Base-by-base conservation (phyloP, 257 asterid genomes). In the Cynanchum wilfordii region DNA sequence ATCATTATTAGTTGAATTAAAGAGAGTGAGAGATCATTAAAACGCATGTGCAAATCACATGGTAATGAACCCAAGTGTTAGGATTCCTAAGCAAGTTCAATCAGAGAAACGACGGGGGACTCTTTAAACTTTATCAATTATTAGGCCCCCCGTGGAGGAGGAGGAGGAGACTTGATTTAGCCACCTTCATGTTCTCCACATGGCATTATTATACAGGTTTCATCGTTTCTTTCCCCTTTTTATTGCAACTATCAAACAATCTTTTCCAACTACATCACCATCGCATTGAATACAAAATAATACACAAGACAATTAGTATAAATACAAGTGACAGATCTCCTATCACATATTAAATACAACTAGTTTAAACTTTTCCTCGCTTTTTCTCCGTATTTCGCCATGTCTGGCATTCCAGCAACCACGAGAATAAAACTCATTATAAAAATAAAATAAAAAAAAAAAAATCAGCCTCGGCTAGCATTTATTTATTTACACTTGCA, bases 31-130 rank as follows among this genome's bases (percentile, higher is more conserved):
- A 47, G 20, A 72, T 75, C 22, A 56, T 44, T 27, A 45, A 57
- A 58, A 25, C n/a, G 80, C 89, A 86, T 82, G 89, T 84, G 89
- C 83, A 78, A 44, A 74, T 78, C 85, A 84, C 93, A 81, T 84
- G 89, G 79, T 29, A 59, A 71, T 66, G 55, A 77, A 33, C 38
- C 74, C 29, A 55, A 74, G 66, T 77, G n/a, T 73, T 71, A 60
- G 80, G 74, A 33, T 36, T 55, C 62, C 38, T 33, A 2, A 33
- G 59, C 54, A 76, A 63, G 16, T 47, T 70, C 54, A 64, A 64
- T 22, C 51, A 68, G 71, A 33, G 62, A 69, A 80, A 80, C 73
- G 76, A 79, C 40, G 84, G 84, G 80, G 68, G 75, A 75, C 57
- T 68, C 68, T n/a, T 38, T 55, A 75, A 51, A 64, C 68, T n/a